Evolutionary conservation across 805 yeast species (phyloP).

Genomic region (Starmerella potacharoeniae): DNA sequence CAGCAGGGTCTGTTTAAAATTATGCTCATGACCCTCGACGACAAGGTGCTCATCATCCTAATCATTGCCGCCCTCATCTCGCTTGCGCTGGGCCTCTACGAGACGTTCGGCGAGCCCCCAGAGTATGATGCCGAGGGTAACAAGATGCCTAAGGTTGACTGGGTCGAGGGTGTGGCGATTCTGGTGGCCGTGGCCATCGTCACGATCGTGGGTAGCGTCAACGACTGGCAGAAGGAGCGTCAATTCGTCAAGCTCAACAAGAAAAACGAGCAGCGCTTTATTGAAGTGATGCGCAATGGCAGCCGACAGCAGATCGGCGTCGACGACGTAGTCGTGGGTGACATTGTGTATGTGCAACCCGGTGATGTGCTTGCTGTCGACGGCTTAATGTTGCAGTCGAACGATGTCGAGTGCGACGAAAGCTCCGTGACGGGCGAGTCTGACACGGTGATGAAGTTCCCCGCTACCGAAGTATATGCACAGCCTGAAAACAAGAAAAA

Average conservation of each 20-base stretch:
- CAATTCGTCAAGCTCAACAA: slow-evolving; percentile 83
- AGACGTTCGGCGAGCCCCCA: slow-evolving; percentile 75
- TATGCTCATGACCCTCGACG: slow-evolving; percentile 77
- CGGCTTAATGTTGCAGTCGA: slow-evolving; percentile 58
- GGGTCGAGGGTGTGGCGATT: slow-evolving; percentile 99
- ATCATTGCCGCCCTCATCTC: slow-evolving; percentile 82
- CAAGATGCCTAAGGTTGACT: slow-evolving; percentile 72
- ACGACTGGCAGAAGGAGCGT: slow-evolving; percentile 91
- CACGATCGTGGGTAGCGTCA: slow-evolving; percentile 86
- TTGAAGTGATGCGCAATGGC: slow-evolving; percentile 67
- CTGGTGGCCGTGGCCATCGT: slow-evolving; percentile 83
- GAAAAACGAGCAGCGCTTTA: slow-evolving; percentile 72
- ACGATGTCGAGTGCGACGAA: slow-evolving; percentile 76
- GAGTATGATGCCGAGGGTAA: slow-evolving; percentile 70
- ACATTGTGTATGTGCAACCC: slow-evolving; percentile 67
- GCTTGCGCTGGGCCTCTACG: slow-evolving; percentile 80
- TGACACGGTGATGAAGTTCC: slow-evolving; percentile 58
- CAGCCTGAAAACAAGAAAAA: slow-evolving; percentile 19
- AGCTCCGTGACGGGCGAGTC: slow-evolving; percentile 91
- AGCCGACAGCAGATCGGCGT: slow-evolving; percentile 57
- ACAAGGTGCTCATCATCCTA: slow-evolving; percentile 75
- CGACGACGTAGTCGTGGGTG: slow-evolving; percentile 76
- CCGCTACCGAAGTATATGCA: slow-evolving; percentile 37
- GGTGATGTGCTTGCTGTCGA: slow-evolving; percentile 94
- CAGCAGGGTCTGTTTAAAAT: slow-evolving; percentile 56